Conservation (phyloP, 2,329 filamentous ascomycete species). For the Sclerotiophoma versabilis region DNA sequence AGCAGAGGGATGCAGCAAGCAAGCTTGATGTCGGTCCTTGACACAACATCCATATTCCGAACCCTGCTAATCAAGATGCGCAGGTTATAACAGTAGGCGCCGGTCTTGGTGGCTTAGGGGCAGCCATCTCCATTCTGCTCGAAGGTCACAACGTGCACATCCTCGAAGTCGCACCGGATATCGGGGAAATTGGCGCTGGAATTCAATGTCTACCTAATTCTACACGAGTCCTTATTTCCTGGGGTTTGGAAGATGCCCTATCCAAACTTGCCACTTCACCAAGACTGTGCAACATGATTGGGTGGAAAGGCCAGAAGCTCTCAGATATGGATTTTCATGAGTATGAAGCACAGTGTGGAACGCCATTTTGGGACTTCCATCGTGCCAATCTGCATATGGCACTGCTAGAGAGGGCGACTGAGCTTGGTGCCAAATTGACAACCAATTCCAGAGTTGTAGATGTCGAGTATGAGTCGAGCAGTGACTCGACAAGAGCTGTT, state of each 20-base stretch:
- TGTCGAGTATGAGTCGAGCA: conserved; percentile 44
- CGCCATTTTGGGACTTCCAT: conserved; percentile 64
- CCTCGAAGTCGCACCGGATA: conserved; percentile 57
- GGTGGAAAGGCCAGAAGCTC: conserved; percentile 61
- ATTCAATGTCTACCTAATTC: conserved; percentile 61
- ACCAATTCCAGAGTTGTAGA: conserved; percentile 55
- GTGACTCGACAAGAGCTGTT: conserved; percentile 45
- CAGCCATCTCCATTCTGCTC: conserved; percentile 57
- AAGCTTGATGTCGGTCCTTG: conserved; percentile 35
- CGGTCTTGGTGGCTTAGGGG: conserved; percentile 62
- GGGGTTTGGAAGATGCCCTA: conserved; percentile 57
- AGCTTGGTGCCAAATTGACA: conserved; percentile 58
- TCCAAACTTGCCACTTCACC: conserved; percentile 52
- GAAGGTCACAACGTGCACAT: conserved; percentile 58
- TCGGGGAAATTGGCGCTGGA: conserved; percentile 60
- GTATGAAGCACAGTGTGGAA: conserved; percentile 45
- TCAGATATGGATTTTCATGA: conserved; percentile 58
- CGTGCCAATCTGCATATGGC: conserved; percentile 60
- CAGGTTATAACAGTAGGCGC: conserved; percentile 62
- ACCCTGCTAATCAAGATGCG: neutral
- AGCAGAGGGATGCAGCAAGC: conserved; percentile 30
- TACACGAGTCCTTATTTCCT: conserved; percentile 56
- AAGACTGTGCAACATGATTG: conserved; percentile 57
- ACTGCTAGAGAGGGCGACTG: conserved; percentile 56
- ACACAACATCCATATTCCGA: no score